Base-by-base conservation (phyloP, 1,139 yeast genomes). In the Candida dubliniensis region DNA sequence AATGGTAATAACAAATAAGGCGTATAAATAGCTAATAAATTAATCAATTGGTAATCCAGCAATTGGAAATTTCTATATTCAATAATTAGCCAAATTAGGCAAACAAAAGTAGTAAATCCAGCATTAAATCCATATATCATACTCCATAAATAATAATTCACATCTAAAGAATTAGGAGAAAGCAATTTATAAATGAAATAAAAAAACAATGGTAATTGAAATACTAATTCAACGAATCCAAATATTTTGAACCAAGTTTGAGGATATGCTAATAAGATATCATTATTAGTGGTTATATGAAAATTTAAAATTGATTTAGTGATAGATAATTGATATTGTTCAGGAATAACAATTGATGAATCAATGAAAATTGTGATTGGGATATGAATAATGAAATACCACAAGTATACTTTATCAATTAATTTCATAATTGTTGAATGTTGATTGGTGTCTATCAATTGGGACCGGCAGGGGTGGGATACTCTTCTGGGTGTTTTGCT, bases 91-190 rank as follows among this genome's bases (percentile, higher is more conserved):
- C 77, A 71, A 8, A 71, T 57, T 35, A 82, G 56, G 58, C 96
- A 88, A 9, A 82, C 81, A 36, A 82, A 63, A 0, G 95, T 87
- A 10, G 95, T 85, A 46, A 84, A 71, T 9, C 82, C 67, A 0
- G 96, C 96, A 58, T 86, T 88, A 56, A 86, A 78, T 4, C 89
- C 95, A 59, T 88, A 88, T 11, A 84, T 59, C n/a, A 82, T 62
- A 53, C 81, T 63, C 60, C 71, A 73, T 11, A 81, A 73, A 55
- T 47, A 48, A 34, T 77, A 81, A 12, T 77, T 64, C 23, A 62
- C 58, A 34, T 61, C 58, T 38, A 57, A 44, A 34, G 52, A 4
- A 18, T 18, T 18, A 18, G 23, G 5, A 13, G 44, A 42, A 9
- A 55, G 47, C 40, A 63, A 51, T 24, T 51, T 49, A 31, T 46